Conservation (phyloP, 768 basidiomycete species). For the Hericium coralloides region DNA sequence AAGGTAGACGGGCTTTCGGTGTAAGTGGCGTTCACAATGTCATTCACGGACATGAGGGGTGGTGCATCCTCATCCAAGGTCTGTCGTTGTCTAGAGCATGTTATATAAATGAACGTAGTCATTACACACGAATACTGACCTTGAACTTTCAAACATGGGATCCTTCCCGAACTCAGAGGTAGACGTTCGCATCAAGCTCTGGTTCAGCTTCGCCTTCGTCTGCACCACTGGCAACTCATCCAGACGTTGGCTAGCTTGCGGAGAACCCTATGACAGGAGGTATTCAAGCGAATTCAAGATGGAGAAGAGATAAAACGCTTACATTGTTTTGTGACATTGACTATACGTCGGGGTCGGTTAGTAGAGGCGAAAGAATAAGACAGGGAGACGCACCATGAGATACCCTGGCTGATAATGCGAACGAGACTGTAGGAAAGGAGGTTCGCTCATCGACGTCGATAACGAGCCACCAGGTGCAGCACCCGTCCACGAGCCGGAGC, state of each 20-base stretch:
- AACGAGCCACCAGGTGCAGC: constrained; percentile 35
- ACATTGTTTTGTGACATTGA: constrained; percentile 59
- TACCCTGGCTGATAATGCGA: constrained; percentile 78
- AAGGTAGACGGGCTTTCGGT: constrained; percentile 34
- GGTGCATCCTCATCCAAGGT: constrained; percentile 57
- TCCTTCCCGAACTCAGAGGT: constrained; percentile 74
- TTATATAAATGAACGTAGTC: not conserved
- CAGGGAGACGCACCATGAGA: constrained; percentile 48
- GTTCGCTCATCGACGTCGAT: constrained; percentile 50
- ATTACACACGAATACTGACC: constrained; percentile 28
- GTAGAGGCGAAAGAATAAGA: not conserved
- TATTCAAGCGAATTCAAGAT: too few relatives aligned
- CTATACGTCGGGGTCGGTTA: constrained; percentile 23
- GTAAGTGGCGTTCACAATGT: constrained; percentile 55
- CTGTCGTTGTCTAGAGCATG: constrained; percentile 5
- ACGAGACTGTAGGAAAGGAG: constrained; percentile 54
- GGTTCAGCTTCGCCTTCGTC: constrained; percentile 76
- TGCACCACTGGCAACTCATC: constrained; percentile 71
- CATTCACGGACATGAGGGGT: constrained; percentile 64
- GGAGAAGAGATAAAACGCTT: constrained; percentile 1
- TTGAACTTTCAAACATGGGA: constrained; percentile 74
- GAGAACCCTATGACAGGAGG: constrained; percentile 21
- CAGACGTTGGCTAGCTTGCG: constrained; percentile 50
- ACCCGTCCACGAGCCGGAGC: constrained; percentile 45
- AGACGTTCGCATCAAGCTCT: constrained; percentile 52